Conservation (phyloP, 352 stramenopile genomes). For the Phytophthora sojae region DNA sequence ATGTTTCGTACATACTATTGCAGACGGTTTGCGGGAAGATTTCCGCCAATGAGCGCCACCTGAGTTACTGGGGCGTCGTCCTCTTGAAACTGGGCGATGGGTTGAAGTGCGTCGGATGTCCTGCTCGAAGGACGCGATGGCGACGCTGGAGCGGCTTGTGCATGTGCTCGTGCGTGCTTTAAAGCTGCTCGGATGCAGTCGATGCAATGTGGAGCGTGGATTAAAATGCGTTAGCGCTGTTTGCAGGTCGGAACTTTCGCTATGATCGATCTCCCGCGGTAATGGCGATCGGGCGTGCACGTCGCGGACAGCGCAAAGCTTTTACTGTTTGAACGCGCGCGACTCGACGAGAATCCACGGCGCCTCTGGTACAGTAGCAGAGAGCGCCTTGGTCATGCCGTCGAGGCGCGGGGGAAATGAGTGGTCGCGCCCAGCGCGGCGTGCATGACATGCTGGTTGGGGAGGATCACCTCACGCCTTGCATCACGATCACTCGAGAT, state of each 20-base stretch:
- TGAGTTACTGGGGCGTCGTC: constrained; percentile 10
- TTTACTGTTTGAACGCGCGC: constrained; percentile 30
- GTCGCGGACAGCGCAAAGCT: constrained; percentile 9
- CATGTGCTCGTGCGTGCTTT: too few relatives aligned
- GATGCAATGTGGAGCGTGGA: neutral
- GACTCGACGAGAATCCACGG: constrained; percentile 9
- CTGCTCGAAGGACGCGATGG: too few relatives aligned
- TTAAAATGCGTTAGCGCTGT: constrained; percentile 3
- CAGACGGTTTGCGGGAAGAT: constrained; percentile 29
- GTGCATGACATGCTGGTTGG: neutral
- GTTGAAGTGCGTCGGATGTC: too few relatives aligned
- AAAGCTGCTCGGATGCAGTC: neutral
- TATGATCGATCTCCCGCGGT: constrained; percentile 10
- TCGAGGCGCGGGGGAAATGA: neutral
- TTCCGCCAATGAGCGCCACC: constrained; percentile 18
- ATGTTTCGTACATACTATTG: neutral
- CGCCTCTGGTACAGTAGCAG: neutral
- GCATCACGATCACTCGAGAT: neutral
- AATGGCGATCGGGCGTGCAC: constrained; percentile 27
- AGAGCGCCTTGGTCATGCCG: constrained; percentile 4
- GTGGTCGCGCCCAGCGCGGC: neutral
- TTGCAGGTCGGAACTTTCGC: constrained; percentile 19
- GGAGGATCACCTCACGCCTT: neutral
- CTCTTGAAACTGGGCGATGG: neutral
- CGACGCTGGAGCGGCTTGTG: too few relatives aligned